Evolutionary conservation across 257 asterid species (phyloP), one percentile per base, ranked within the genome.

Genomic region (Solanum ossicruentum): DNA sequence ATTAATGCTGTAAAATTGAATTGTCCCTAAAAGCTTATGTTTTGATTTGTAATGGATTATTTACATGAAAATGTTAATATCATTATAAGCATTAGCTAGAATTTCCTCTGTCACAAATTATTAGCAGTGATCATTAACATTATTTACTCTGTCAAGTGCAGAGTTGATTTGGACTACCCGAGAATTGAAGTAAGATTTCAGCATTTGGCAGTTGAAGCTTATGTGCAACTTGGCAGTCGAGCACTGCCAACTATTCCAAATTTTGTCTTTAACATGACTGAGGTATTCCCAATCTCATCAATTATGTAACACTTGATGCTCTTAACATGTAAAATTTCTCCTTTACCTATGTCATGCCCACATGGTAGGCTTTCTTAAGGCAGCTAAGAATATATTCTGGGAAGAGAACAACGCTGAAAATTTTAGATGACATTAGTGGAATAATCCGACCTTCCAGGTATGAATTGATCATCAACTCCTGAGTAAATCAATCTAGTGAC

Each of bases 391-490:
- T 96, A 85, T 86, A 89, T 85, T 88, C 95, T 23, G 95, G 93
- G 56, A 88, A 91, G 81, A 91, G 93, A 88, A 90, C 90, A 75
- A 92, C 91, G 90, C 87, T 96, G 88, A 85, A 87, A 84, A 96
- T 96, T 88, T 89, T 96, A 86, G 95, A 92, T 86, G 95, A 94
- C 84, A 88, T 94, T 82, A 94, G 95, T 85, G 99, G 99, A 86
- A 92, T 96, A 85, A 89, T 96, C 87, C 92, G 96, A 86, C 99
- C 99, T 86, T 96, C 98, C 89, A 96, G 99, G 99, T 93, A 86
- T 47, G 92, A 36, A 77, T 58, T 83, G n/a, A 80, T 83, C 81
- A 18, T 83, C 49, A 83, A 23, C 83, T 72, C 63, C 84, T 12
- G 18, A 15, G 52, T 82, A 88, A 28, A 81, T 85, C 9, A 65